Conservation (phyloP, 1,284 basidiomycete genomes). For the Boletus sp. region DNA sequence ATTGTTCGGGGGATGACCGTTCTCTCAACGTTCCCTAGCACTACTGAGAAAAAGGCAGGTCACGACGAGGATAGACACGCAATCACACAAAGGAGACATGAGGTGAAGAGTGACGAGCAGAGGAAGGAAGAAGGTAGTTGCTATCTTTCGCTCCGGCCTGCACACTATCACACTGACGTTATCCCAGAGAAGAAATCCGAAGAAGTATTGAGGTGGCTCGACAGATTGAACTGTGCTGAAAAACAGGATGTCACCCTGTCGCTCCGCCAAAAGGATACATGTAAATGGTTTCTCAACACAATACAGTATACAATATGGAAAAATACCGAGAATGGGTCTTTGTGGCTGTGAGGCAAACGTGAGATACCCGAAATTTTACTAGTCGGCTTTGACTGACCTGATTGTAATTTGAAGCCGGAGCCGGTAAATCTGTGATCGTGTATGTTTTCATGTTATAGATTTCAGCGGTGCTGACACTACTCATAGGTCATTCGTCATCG, state of each 20-base stretch:
- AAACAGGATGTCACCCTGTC: background rate
- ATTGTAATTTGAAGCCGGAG: background rate
- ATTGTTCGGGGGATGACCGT: slow-evolving; percentile 5
- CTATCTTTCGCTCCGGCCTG: background rate
- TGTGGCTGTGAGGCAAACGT: too few species aligned
- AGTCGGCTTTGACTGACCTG: background rate
- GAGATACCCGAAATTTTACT: too few species aligned
- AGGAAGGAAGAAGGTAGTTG: background rate
- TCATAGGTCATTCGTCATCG: too few species aligned
- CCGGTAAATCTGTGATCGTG: too few species aligned
- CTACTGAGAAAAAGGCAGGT: background rate
- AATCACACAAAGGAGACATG: background rate
- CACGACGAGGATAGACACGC: background rate
- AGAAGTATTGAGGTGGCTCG: background rate
- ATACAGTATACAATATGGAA: too few species aligned
- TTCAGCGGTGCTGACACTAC: too few species aligned
- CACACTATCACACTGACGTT: background rate
- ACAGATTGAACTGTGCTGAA: background rate
- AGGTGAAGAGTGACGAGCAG: background rate
- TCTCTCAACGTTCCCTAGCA: too few species aligned
- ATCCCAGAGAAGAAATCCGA: too few species aligned
- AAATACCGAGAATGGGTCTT: too few species aligned
- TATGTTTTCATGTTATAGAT: too few species aligned
- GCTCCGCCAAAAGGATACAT: background rate
- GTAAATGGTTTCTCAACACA: too few species aligned